These are phyloP conservation scores for Neofusicoccum cordaticola DNA, from an alignment of 2,329 filamentous ascomycete genomes.

Conservation along the genomic window DNA sequence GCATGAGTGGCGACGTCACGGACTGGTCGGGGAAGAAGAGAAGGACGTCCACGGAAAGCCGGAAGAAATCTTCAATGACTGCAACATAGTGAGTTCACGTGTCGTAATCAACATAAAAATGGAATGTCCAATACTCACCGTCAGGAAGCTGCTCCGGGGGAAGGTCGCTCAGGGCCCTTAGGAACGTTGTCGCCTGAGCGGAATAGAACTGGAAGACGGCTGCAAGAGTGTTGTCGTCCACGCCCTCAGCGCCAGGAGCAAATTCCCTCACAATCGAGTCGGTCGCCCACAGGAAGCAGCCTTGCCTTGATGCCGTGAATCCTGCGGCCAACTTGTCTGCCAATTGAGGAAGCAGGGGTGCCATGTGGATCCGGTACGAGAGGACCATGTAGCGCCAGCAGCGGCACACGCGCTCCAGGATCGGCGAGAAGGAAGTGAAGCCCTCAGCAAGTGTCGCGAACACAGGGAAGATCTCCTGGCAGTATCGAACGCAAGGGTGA, in stretches of 20 bases:
- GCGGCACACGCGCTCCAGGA: conserved; percentile 88
- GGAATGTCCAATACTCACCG: conserved; percentile 39
- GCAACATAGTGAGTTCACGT: conserved; percentile 10
- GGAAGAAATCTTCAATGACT: conserved; percentile 96
- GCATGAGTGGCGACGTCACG: conserved; percentile 73
- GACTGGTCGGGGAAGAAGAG: conserved; percentile 88
- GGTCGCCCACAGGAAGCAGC: conserved; percentile 98
- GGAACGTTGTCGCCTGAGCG: conserved; percentile 83
- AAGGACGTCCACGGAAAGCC: conserved; percentile 83
- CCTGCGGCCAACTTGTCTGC: conserved; percentile 85
- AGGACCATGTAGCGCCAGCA: conserved; percentile 98
- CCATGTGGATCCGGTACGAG: conserved; percentile 86
- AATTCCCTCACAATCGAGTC: conserved; percentile 94
- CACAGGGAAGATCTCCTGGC: conserved; percentile 87
- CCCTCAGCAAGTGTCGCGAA: conserved; percentile 82
- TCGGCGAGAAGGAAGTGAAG: conserved; percentile 81
- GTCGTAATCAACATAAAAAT: neutral
- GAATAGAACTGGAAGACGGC: conserved; percentile 95
- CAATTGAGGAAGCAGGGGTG: conserved; percentile 77
- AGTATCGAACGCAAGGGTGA: conserved; percentile 93
- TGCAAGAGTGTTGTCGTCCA: conserved; percentile 76
- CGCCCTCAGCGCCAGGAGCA: conserved; percentile 81
- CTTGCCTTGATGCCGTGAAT: conserved; percentile 82
- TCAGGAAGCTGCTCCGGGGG: conserved; percentile 74
- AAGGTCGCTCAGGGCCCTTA: conserved; percentile 83